Evolutionary conservation across 2,329 filamentous ascomycete species (phyloP).

Genomic region (Madurella mycetomatis): DNA sequence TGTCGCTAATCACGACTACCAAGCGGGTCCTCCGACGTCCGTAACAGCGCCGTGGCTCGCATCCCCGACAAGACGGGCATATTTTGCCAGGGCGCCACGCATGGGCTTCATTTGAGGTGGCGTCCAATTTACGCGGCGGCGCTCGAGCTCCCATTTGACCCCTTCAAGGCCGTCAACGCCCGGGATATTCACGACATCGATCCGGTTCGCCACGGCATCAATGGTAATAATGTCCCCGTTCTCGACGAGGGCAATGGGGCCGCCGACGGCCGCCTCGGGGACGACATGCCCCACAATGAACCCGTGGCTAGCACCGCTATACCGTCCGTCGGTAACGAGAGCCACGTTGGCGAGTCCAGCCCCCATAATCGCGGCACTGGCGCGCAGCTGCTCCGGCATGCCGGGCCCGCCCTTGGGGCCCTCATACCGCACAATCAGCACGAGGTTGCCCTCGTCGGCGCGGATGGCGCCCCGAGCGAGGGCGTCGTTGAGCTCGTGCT

Average conservation of each 20-base stretch:
- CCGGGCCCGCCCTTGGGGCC: conserved; percentile 90
- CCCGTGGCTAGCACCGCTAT: conserved; percentile 81
- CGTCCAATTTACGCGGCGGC: conserved; percentile 58
- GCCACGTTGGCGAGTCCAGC: conserved; percentile 83
- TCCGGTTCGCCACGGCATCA: conserved; percentile 74
- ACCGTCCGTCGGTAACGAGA: conserved; percentile 86
- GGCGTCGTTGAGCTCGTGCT: conserved; percentile 70
- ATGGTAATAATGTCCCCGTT: conserved; percentile 84
- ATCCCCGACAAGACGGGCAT: conserved; percentile 81
- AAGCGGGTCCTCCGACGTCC: conserved; percentile 45
- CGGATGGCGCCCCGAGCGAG: conserved; percentile 57
- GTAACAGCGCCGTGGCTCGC: conserved; percentile 89
- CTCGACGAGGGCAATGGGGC: conserved; percentile 76
- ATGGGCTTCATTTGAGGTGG: conserved; percentile 67
- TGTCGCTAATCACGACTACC: conserved; percentile 9
- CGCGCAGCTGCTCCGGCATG: conserved; percentile 92
- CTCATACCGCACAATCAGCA: conserved; percentile 88
- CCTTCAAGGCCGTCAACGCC: conserved; percentile 36
- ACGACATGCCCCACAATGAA: conserved; percentile 94
- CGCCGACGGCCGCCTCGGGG: conserved; percentile 83
- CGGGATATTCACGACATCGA: conserved; percentile 59
- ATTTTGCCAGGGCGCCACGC: conserved; percentile 84
- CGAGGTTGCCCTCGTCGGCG: conserved; percentile 65
- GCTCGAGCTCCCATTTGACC: conserved; percentile 49
- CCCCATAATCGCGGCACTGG: conserved; percentile 87